Base-by-base conservation (phyloP, 2,329 filamentous ascomycete species). In the Tolypocladium album region DNA sequence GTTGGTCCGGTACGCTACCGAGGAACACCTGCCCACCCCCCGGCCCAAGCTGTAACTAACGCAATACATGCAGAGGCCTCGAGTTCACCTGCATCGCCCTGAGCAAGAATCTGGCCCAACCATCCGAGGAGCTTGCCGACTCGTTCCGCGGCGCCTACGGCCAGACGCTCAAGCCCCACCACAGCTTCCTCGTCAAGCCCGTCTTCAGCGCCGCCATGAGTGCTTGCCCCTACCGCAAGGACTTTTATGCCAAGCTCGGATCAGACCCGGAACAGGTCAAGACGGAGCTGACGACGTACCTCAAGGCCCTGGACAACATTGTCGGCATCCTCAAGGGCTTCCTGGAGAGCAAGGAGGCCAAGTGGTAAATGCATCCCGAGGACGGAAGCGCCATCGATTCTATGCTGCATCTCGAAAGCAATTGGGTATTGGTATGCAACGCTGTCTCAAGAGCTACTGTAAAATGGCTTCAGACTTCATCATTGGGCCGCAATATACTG, bases 131-230 rank as follows among this genome's bases (percentile, higher is more conserved):
- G 77, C 88, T 99, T 63, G 82, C 89, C 62, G 82, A 84, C 66
- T 96, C 92, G 56, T 99, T 99, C 88, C 87, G 89, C 69, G 78
- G 79, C 60, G 90, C 92, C 67, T 99, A 99, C 78, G 84, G 82
- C 72, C 80, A 79, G 68, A 97, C 93, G 57, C 88, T 99, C 69
- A 96, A 96, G 80, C 89, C 89, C 34, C 87, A 96, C 79, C 94
- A 99, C 81, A 86, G 82, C 71, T 92, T 96, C 76, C 68, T 97
- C 64, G 79, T 97, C 69, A 96, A 96, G 82, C 91, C 91, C 62
- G 82, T 97, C 71, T 97, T 97, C 83, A 89, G 83, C 68, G 88
- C 92, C 63, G 93, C 93, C 73, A 96, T 99, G 92, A 84, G 85
- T 67, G 92, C 92, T 22, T 93, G 89, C 66, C 94, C 94, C 1